These are phyloP conservation scores for Penicillium griseofulvum DNA, from an alignment of 2,329 filamentous ascomycete genomes.

Conservation along the genomic window DNA sequence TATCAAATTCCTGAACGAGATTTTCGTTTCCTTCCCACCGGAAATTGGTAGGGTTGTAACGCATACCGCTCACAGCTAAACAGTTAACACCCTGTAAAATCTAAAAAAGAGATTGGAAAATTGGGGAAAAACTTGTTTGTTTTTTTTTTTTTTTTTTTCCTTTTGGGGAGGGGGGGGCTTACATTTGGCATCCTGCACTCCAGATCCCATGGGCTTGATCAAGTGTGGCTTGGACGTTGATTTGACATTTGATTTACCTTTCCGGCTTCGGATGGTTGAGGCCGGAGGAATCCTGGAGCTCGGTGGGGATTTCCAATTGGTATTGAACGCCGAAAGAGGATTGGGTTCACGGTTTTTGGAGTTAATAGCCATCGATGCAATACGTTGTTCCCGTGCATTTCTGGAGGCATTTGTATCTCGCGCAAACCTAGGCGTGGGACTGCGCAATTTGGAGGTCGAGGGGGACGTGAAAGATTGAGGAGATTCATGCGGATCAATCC, in stretches of 20 bases:
- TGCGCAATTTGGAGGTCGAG: slow-evolving; percentile 48
- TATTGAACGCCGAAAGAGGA: slow-evolving; percentile 52
- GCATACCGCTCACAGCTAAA: slow-evolving; percentile 87
- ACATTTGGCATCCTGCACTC: slow-evolving; percentile 77
- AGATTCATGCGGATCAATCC: slow-evolving; percentile 33
- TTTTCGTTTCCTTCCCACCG: slow-evolving; percentile 98
- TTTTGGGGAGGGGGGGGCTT: no score
- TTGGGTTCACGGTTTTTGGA: slow-evolving; percentile 41
- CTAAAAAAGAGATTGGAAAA: no score
- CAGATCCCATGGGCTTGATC: slow-evolving; percentile 76
- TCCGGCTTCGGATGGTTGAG: slow-evolving; percentile 49
- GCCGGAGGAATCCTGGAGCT: slow-evolving; percentile 51
- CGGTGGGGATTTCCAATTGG: slow-evolving; percentile 60
- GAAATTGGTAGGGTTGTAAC: slow-evolving; percentile 82
- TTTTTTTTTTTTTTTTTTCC: no score
- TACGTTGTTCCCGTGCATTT: slow-evolving; percentile 61
- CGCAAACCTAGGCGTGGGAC: slow-evolving; percentile 61
- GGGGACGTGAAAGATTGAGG: slow-evolving; percentile 60
- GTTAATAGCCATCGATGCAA: slow-evolving; percentile 44
- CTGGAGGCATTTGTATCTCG: slow-evolving; percentile 65
- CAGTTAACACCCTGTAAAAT: slow-evolving; percentile 2
- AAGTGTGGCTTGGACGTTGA: slow-evolving; percentile 68
- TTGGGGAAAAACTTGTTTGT: no score
- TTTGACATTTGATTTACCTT: slow-evolving; percentile 34
- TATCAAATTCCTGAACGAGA: slow-evolving; percentile 72